These are phyloP conservation scores for Teratosphaeria viscida DNA, from an alignment of 2,329 filamentous ascomycete species.

Conservation along the genomic window DNA sequence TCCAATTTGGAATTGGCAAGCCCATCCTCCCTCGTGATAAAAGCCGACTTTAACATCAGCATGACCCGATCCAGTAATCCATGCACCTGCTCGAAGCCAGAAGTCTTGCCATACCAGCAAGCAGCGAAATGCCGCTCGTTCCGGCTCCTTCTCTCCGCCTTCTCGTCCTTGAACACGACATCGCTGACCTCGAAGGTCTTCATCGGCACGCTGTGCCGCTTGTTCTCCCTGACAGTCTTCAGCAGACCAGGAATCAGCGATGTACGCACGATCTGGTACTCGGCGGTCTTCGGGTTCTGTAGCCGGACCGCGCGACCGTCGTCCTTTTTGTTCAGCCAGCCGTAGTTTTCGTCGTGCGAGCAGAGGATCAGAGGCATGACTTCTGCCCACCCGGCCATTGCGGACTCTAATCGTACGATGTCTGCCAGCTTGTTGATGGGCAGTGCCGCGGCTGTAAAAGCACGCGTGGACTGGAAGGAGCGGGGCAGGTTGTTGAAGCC, in stretches of 20 bases:
- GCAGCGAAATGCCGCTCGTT: slow-evolving; percentile 97
- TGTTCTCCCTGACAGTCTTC: slow-evolving; percentile 91
- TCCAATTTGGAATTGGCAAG: slow-evolving; percentile 36
- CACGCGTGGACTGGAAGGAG: slow-evolving; percentile 60
- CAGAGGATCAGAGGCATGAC: slow-evolving; percentile 94
- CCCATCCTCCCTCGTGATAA: slow-evolving; percentile 66
- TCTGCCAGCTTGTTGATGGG: slow-evolving; percentile 91
- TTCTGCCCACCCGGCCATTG: slow-evolving; percentile 92
- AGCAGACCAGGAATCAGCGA: slow-evolving; percentile 75
- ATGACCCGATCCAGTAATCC: slow-evolving; percentile 85
- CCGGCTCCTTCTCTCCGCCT: slow-evolving; percentile 70
- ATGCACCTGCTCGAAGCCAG: slow-evolving; percentile 91
- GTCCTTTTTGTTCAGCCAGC: slow-evolving; percentile 76
- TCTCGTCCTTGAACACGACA: slow-evolving; percentile 79
- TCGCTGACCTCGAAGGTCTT: slow-evolving; percentile 89
- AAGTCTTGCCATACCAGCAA: slow-evolving; percentile 86
- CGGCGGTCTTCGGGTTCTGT: slow-evolving; percentile 83
- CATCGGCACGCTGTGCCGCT: slow-evolving; percentile 76
- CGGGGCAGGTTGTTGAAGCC: slow-evolving; percentile 94
- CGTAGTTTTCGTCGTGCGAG: slow-evolving; percentile 97
- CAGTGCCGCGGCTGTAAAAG: slow-evolving; percentile 76
- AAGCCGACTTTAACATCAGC: slow-evolving; percentile 78
- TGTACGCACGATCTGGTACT: slow-evolving; percentile 89
- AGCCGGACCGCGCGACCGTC: slow-evolving; percentile 74
- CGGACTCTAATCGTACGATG: slow-evolving; percentile 78